Base-by-base conservation (phyloP, 768 basidiomycete species). In the Atractiella rhizophila region DNA sequence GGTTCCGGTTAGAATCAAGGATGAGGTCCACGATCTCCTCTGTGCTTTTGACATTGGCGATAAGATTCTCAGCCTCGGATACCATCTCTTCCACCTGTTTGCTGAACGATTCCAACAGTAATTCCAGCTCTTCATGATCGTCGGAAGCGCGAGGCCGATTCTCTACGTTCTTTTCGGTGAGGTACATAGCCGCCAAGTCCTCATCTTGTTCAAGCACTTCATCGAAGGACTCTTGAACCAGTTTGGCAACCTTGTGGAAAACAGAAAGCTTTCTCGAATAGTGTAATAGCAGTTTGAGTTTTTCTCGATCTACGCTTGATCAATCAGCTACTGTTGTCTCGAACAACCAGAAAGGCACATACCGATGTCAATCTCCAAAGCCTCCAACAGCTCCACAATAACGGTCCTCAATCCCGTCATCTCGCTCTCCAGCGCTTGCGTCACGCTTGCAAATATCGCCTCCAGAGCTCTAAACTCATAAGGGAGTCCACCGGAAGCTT, bases 11-110 rank as follows among this genome's bases (percentile, higher is more conserved):
- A n/a, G n/a, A n/a, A n/a, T n/a, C n/a, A n/a, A n/a, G n/a, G n/a
- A n/a, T n/a, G n/a, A n/a, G n/a, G n/a, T n/a, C n/a, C n/a, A n/a
- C n/a, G n/a, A n/a, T n/a, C n/a, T n/a, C n/a, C n/a, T n/a, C n/a
- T n/a, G n/a, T n/a, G n/a, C n/a, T n/a, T n/a, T n/a, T n/a, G n/a
- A n/a, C n/a, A n/a, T n/a, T n/a, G n/a, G n/a, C n/a, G n/a, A n/a
- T n/a, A n/a, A n/a, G n/a, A n/a, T n/a, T n/a, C n/a, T n/a, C n/a
- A n/a, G n/a, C n/a, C n/a, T n/a, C n/a, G n/a, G n/a, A n/a, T n/a
- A n/a, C 82, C 38, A 91, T 79, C 63, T 91, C 85, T 57, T 91
- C 86, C 0, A 88, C 83, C 57, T 94, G 85, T 56, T 91, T 91
- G 23, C 76, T 69, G 57, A 86, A 88, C 10, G 78, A 78, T 55